Conservation (phyloP, 2,329 filamentous ascomycete species). For the Teratosphaeria pseudoeucalypti region DNA sequence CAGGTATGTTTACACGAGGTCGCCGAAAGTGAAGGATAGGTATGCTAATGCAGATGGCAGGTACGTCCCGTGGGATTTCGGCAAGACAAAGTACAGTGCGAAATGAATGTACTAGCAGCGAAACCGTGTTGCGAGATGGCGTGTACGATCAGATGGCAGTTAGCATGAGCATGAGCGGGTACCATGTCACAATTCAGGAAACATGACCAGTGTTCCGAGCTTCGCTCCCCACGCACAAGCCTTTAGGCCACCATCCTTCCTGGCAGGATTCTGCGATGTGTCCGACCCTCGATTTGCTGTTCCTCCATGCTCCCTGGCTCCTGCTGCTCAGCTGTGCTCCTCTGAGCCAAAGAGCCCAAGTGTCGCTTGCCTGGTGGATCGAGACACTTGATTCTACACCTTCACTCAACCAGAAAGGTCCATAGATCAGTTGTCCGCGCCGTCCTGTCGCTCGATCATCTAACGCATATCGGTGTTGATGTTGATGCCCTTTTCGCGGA, state of each 20-base stretch:
- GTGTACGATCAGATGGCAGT: neutral
- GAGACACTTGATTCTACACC: too few species aligned
- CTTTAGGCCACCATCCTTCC: neutral
- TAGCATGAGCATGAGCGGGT: neutral
- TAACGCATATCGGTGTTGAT: too few species aligned
- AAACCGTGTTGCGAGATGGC: neutral
- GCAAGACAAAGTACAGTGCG: slow-evolving; percentile 28
- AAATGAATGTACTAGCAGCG: slow-evolving; percentile 12
- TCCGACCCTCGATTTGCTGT: neutral
- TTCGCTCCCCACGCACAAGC: neutral
- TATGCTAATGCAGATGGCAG: slow-evolving; percentile 15
- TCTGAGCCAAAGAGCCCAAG: neutral
- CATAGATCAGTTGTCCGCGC: too few species aligned
- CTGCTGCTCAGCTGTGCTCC: neutral
- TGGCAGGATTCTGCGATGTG: neutral
- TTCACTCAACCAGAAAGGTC: too few species aligned
- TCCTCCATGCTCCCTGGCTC: neutral
- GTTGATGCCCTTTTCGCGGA: too few species aligned
- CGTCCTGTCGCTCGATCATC: too few species aligned
- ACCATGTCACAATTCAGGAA: neutral
- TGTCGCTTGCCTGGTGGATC: too few species aligned
- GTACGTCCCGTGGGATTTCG: slow-evolving; percentile 31
- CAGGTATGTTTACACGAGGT: slow-evolving; percentile 54
- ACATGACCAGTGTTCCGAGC: neutral
- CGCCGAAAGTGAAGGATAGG: neutral